Percentiles rank a stretch among this genome's conserved stretches.
Evolutionary conservation across 257 asterid genomes (phyloP).

Genomic region (Solanum habrochaites): DNA sequence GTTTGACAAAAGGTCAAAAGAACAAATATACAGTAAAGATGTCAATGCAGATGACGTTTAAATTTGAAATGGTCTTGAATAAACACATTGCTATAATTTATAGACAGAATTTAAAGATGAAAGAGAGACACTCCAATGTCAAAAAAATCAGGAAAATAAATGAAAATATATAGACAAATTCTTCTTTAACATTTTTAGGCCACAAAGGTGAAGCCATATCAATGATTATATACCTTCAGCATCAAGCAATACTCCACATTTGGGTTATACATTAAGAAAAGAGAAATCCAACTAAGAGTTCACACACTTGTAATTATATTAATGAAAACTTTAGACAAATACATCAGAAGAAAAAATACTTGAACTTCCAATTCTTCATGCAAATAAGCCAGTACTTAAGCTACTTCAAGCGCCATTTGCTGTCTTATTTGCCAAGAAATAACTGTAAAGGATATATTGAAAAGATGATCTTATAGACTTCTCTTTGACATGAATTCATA

Average conservation of each 20-base stretch:
- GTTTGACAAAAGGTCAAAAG: background rate
- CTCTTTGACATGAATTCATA: slow-evolving; percentile 78
- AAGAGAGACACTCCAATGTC: background rate
- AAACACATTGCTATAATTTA: background rate
- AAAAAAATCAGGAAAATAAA: background rate
- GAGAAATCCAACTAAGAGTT: too few species aligned
- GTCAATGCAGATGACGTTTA: background rate
- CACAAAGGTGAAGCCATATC: background rate
- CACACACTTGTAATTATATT: too few species aligned
- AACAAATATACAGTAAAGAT: background rate
- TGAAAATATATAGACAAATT: background rate
- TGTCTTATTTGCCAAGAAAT: too few species aligned
- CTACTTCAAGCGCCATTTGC: too few species aligned
- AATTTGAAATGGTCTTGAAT: background rate
- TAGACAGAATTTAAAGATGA: background rate
- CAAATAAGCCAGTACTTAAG: too few species aligned
- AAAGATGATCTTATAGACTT: slow-evolving; percentile 70
- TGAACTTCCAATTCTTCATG: too few species aligned
- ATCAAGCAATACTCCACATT: background rate
- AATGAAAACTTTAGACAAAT: too few species aligned
- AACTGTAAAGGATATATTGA: too few species aligned
- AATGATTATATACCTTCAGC: background rate
- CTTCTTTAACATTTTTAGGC: background rate
- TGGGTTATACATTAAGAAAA: too few species aligned
- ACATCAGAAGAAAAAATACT: too few species aligned